Conservation (phyloP, 2,329 filamentous ascomycete species). For the Mariannaea elegans region DNA sequence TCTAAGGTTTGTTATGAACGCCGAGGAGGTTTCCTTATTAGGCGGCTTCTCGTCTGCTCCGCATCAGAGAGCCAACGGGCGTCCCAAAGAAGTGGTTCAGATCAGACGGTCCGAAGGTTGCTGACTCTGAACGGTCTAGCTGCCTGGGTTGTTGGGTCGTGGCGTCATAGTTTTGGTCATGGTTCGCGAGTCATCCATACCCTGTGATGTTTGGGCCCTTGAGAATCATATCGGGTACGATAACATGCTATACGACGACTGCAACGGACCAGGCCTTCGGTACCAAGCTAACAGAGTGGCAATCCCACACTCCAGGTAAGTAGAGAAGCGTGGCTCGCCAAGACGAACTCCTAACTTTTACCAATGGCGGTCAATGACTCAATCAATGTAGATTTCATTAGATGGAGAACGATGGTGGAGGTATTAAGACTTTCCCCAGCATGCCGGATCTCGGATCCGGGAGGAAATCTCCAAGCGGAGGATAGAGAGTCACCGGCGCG, state of each 20-base stretch:
- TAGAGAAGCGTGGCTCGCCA: neutral
- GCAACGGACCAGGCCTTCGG: neutral
- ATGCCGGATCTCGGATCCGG: neutral
- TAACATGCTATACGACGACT: too few relatives aligned
- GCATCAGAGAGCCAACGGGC: neutral
- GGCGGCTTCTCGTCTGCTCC: neutral
- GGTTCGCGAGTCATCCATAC: neutral
- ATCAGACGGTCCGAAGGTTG: neutral
- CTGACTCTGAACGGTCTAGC: neutral
- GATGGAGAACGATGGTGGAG: neutral
- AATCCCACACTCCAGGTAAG: neutral
- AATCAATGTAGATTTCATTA: neutral
- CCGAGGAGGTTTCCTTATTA: neutral
- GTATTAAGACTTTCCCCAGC: neutral
- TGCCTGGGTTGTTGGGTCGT: neutral
- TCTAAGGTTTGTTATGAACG: neutral
- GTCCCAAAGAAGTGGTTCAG: neutral
- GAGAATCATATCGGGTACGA: neutral
- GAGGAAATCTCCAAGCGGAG: neutral
- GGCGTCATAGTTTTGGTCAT: constrained; percentile 1
- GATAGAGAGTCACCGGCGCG: neutral
- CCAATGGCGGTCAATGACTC: neutral
- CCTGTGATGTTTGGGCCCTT: neutral
- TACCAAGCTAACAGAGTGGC: neutral
- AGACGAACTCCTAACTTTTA: neutral